Base-by-base conservation (phyloP, 1,284 basidiomycete species). In the Cryptococcus sp. region DNA sequence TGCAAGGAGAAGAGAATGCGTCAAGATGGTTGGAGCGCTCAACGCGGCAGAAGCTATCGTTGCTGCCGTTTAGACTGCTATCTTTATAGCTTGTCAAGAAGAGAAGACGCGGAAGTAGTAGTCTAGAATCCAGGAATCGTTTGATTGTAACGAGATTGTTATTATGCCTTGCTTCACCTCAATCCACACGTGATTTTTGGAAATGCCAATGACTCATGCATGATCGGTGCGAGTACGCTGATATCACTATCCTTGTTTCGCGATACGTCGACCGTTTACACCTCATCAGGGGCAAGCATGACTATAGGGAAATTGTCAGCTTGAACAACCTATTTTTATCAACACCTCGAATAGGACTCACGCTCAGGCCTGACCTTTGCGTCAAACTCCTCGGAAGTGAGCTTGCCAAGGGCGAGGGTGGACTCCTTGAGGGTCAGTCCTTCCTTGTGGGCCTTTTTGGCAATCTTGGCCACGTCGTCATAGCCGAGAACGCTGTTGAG, bases 391-490 rank as follows among this genome's bases (percentile, higher is more conserved):
- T 96, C 92, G 3, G 87, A 83, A 1, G 89, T 89, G 70, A 99
- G 79, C 78, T 91, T 87, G 59, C 91, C 91, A 43, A 97, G 84
- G 26, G 87, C 80, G 38, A 98, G 87, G 7, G 93, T 93, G 44
- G 95, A 92, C 80, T 94, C 89, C 82, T 96, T 96, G 75, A 99
- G 78, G 50, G 95, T 99, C 50, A 88, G 91, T 23, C 94, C 96
- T 80, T 99, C 93, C 79, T 90, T 93, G 84, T 99, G 96, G 16
- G 96, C 96, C 80, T 99, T 99, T 85, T 99, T 99, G 43, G 96
- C 96, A 67, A 91, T 93, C 79, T 92, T 94, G 52, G 96, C 96
- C 46, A 98, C 95, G 79, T 96, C 92, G 56, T 74, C 72, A 55
- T 74, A 74, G 54, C 72, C 72, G 46, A 72, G 61, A 15, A 55